Evolutionary conservation across 768 basidiomycete species (phyloP).

Genomic region (Rhodotorula paludigena): DNA sequence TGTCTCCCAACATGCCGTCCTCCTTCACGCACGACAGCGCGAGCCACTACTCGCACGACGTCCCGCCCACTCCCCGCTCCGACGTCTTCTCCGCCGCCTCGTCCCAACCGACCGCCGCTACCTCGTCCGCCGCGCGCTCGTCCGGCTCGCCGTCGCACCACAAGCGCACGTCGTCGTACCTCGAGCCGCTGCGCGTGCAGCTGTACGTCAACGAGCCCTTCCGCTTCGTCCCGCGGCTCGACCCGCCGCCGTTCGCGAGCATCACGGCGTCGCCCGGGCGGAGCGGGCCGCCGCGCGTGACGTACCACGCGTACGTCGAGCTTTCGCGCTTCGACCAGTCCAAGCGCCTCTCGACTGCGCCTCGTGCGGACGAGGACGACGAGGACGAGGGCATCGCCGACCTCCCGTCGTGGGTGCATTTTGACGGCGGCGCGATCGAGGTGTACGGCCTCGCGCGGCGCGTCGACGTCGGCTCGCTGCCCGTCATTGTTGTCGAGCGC

Average conservation of each 20-base stretch:
- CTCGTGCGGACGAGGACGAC: conserved; percentile 14
- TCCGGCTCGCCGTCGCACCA: neutral
- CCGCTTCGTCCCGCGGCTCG: conserved; percentile 36
- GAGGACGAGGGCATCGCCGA: conserved; percentile 2
- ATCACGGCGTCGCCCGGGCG: conserved; percentile 36
- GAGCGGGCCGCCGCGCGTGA: conserved; percentile 28
- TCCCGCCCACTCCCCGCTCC: conserved; percentile 16
- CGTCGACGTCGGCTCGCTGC: conserved; percentile 8
- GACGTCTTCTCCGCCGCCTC: conserved; percentile 1
- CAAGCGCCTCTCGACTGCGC: too few species aligned
- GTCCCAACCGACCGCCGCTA: neutral
- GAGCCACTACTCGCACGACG: conserved; percentile 9
- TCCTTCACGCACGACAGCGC: neutral
- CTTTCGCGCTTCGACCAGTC: conserved; percentile 1
- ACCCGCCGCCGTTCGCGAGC: conserved; percentile 34
- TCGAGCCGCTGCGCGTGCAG: conserved; percentile 22
- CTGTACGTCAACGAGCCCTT: conserved; percentile 32
- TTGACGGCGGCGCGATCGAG: conserved; percentile 35
- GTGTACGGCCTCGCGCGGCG: conserved; percentile 26
- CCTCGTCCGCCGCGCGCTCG: too few species aligned
- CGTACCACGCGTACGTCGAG: conserved; percentile 25
- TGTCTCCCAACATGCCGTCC: conserved; percentile 6
- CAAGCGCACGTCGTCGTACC: conserved; percentile 17
- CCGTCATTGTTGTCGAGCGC: conserved; percentile 30
- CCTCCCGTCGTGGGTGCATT: conserved; percentile 38